Evolutionary conservation across 306 rosid genomes (phyloP), one percentile per base, ranked within the genome.

Genomic region (Gleditsia sinensis): DNA sequence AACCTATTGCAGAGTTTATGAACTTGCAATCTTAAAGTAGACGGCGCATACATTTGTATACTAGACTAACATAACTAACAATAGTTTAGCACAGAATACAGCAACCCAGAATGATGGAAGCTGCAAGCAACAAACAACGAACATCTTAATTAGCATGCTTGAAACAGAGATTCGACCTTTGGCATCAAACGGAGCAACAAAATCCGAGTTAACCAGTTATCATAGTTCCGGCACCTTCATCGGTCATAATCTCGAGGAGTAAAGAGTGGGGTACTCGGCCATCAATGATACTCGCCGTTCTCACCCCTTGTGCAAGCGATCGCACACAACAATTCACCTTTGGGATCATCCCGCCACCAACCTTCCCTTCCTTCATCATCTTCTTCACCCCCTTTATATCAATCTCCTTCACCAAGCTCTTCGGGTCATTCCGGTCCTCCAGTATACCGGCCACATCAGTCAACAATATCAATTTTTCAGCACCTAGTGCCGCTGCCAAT

Each of bases 201-300:
- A 11, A 24, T 10, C 45, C 13, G 24, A 32, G 1, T 72, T 64
- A 94, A 19, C 96, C 95, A 24, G 90, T 81, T 19, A 90, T 94
- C 98, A 91, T 94, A 5, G 97, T 94, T 49, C 96, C 97, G n/a
- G 95, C 93, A 17, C 98, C 97, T 80, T 86, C 85, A 75, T 94
- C 96, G 6, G 97, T 94, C 87, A 94, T 77, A 81, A 94, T 79
- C 88, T 91, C 98, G 2, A 91, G 87, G 30, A 94, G 74, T 78
- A 94, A 78, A 7, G 98, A 94, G 51, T 94, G 97, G 0, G 96
- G 90, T 40, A 85, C 76, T 39, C 97, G 74, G 7, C 97, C 98
- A 61, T 94, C 97, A 1, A 94, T 87, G 60, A 94, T 91, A 32
- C 98, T 94, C 0, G 98, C 90, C 0, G 98, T 94, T 67, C 62